phyloP scores from a whole-genome alignment of 441 rosid species.

The Gossypium davidsonii region DNA sequence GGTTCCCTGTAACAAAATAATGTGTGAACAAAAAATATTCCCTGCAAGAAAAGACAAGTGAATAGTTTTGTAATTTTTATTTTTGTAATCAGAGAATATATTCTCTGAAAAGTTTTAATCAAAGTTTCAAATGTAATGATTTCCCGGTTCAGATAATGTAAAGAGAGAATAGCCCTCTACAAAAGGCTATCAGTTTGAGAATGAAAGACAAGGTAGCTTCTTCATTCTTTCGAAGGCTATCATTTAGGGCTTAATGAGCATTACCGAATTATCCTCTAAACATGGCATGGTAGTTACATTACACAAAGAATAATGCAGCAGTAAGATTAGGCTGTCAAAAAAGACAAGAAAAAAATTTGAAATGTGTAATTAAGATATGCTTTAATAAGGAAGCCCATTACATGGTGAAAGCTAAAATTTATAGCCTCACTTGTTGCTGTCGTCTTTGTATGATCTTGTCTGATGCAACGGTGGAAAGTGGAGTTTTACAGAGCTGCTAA shows the following conservation, averaged over 20 bases:
- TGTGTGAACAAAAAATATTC: too few species aligned
- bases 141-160: too few species aligned
- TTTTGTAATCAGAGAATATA: too few species aligned
- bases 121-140: too few species aligned
- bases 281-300: constrained; percentile 3
- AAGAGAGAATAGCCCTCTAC: too few species aligned
- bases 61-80: too few species aligned
- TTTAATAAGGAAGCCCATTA: constrained; percentile 8
- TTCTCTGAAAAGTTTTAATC: too few species aligned
- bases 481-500: constrained; percentile 14
- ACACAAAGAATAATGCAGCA: constrained; percentile 15
- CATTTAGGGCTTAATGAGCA: not conserved
- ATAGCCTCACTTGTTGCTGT: constrained; percentile 22
- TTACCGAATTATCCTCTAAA: not conserved
- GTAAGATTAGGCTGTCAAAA: constrained; percentile 28
- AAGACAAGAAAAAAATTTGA: not conserved
- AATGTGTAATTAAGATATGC: too few species aligned
- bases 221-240: constrained; percentile 10
- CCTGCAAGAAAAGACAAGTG: too few species aligned
- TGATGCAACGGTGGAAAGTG: constrained; percentile 12
- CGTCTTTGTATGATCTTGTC: constrained; percentile 15
- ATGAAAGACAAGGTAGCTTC: constrained; percentile 13
- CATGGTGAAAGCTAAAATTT: constrained; percentile 17
- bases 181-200: too few species aligned
- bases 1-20: too few species aligned